Percentiles rank a stretch among this genome's conserved stretches.
These are phyloP conservation scores for Aureobasidium sp. DNA, from an alignment of 2,329 filamentous ascomycete genomes.

Conservation along the genomic window DNA sequence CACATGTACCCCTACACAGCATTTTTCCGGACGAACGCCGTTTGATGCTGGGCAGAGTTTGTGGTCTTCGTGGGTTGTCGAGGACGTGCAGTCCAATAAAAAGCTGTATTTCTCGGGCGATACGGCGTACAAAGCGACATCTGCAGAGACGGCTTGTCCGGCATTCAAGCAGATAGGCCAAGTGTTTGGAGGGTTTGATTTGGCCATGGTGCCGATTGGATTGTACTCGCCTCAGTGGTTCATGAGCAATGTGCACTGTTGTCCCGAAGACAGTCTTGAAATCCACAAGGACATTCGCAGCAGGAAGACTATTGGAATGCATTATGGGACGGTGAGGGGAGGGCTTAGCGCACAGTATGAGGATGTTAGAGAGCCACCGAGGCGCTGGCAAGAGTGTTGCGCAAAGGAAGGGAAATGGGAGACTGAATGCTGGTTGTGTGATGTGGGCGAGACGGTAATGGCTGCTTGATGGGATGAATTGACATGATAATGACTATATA, in stretches of 20 bases:
- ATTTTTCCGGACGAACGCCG: conserved; percentile 35
- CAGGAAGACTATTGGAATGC: conserved; percentile 43
- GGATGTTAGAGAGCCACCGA: conserved; percentile 40
- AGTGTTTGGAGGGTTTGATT: conserved; percentile 39
- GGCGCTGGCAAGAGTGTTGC: conserved; percentile 36
- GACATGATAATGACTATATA: not conserved
- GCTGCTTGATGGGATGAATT: not conserved
- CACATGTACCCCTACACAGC: conserved; percentile 40
- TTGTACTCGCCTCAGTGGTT: conserved; percentile 38
- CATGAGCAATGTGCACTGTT: conserved; percentile 38
- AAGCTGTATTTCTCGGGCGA: conserved; percentile 42
- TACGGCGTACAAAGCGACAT: conserved; percentile 37
- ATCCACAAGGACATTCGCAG: conserved; percentile 41
- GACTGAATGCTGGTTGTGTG: conserved; percentile 29
- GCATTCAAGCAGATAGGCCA: conserved; percentile 40
- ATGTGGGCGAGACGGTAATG: conserved; percentile 40
- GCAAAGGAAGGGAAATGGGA: conserved; percentile 32
- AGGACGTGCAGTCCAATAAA: conserved; percentile 23
- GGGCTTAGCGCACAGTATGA: conserved; percentile 38
- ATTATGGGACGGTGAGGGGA: conserved; percentile 42
- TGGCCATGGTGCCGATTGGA: conserved; percentile 42
- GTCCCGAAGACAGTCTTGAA: conserved; percentile 39
- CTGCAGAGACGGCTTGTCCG: conserved; percentile 36
- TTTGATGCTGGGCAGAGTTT: conserved; percentile 34
- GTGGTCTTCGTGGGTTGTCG: conserved; percentile 42